Percentiles rank a stretch among this genome's conserved stretches.
Evolutionary conservation across 805 yeast genomes (phyloP).

Genomic region (Wickerhamiella slavikovae): DNA sequence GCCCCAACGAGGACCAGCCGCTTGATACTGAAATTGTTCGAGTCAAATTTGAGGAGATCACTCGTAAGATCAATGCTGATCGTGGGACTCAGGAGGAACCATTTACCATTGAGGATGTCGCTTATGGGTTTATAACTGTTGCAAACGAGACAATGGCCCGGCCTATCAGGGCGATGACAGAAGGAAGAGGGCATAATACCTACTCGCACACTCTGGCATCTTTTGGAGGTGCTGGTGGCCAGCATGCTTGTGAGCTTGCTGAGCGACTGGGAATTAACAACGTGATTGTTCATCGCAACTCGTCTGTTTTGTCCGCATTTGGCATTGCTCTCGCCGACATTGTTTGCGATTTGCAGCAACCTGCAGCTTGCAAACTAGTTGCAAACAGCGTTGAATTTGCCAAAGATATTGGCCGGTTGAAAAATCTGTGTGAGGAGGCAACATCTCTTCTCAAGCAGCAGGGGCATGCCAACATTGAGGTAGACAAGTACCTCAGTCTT

Average conservation of each 20-base stretch:
- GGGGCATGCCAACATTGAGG: constrained; percentile 28
- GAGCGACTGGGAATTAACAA: constrained; percentile 43
- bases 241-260: constrained; percentile 66
- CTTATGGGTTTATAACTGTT: constrained; percentile 60
- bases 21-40: constrained; percentile 36
- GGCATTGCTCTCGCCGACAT: constrained; percentile 80
- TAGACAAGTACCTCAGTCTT: constrained; percentile 53
- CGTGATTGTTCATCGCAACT: constrained; percentile 58
- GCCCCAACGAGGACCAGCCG: constrained; percentile 55
- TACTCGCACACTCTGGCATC: constrained; percentile 53
- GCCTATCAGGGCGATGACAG: constrained; percentile 69
- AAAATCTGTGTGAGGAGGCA: constrained; percentile 25
- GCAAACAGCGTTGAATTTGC: constrained; percentile 25
- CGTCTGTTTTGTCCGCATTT: constrained; percentile 70
- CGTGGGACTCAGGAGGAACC: constrained; percentile 12
- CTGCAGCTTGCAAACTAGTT: no score
- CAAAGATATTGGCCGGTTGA: constrained; percentile 21
- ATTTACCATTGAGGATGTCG: constrained; percentile 45
- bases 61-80: constrained; percentile 35
- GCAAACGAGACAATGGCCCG: constrained; percentile 85
- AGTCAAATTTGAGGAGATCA: constrained; percentile 30
- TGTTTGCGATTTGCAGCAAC: constrained; percentile 61
- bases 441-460: constrained; percentile 25
- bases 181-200: constrained; percentile 56
- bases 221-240: constrained; percentile 92